A percentile compares a stretch with the other conserved stretches of the same genome.
phyloP scores from a whole-genome alignment of 129 eudicot genomes.

The Chrysanthemum lavandulifolium region DNA sequence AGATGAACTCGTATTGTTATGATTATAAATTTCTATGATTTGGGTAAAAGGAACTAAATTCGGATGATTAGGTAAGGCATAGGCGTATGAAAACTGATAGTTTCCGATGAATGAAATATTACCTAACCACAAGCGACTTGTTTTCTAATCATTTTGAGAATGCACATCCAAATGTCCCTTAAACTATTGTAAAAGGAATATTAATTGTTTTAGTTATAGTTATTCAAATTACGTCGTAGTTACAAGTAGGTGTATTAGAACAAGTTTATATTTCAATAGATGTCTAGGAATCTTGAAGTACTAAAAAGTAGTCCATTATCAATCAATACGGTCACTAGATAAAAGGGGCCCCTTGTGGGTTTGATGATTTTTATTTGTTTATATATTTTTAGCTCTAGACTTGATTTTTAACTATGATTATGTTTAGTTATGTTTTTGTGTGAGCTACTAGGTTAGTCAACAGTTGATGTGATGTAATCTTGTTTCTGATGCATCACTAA shows the following conservation, averaged over 20 bases:
- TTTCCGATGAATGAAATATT: neutral
- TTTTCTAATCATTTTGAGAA: neutral
- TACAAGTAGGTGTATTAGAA: neutral
- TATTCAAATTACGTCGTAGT: neutral
- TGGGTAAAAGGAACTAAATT: neutral
- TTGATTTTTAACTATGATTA: neutral
- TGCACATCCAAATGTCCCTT: neutral
- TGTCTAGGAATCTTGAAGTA: constrained; percentile 28
- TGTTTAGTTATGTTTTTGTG: neutral
- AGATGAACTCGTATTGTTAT: too few relatives aligned
- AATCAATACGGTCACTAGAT: constrained; percentile 15
- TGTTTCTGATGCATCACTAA: neutral
- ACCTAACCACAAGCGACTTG: neutral
- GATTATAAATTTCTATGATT: neutral
- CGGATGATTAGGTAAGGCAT: constrained; percentile 1
- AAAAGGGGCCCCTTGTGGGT: constrained; percentile 5
- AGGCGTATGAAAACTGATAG: neutral
- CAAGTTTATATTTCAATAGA: neutral
- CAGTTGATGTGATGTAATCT: neutral
- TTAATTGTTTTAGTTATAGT: neutral
- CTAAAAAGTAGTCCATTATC: neutral
- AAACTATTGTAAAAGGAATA: neutral
- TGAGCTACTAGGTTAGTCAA: neutral
- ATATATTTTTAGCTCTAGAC: constrained; percentile 13
- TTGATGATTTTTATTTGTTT: constrained; percentile 6